These are phyloP conservation scores for Botrytis paeoniae DNA, from an alignment of 2,329 filamentous ascomycete species.

Conservation along the genomic window DNA sequence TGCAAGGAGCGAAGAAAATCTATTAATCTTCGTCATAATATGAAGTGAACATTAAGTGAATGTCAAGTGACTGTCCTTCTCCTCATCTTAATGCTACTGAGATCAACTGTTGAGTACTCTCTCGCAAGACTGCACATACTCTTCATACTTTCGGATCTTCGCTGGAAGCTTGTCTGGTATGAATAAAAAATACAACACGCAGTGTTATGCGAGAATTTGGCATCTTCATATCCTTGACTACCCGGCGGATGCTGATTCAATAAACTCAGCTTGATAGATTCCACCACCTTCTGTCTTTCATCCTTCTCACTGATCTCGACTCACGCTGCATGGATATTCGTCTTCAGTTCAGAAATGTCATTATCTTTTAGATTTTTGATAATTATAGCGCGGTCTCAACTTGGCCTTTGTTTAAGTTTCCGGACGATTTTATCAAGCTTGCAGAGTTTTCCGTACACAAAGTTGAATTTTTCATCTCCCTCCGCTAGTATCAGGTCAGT, in stretches of 20 bases:
- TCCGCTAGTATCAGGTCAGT: neutral
- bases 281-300: fast-evolving
- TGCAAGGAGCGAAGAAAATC: neutral
- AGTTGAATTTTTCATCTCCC: neutral
- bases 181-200: neutral
- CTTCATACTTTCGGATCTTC: fast-evolving
- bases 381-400: neutral
- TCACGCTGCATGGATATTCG: neutral
- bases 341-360: neutral
- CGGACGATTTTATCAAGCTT: neutral
- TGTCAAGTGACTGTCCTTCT: neutral
- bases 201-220: neutral
- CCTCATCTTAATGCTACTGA: neutral
- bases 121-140: neutral
- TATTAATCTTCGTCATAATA: neutral
- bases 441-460: fast-evolving
- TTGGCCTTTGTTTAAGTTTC: neutral
- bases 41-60: neutral
- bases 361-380: neutral
- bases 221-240: neutral
- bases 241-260: no score
- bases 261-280: no score
- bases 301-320: fast-evolving
- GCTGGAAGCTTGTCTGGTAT: fast-evolving
- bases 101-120: neutral